Base-by-base conservation (phyloP, 805 yeast species). In the Metschnikowia bowlesiae region DNA sequence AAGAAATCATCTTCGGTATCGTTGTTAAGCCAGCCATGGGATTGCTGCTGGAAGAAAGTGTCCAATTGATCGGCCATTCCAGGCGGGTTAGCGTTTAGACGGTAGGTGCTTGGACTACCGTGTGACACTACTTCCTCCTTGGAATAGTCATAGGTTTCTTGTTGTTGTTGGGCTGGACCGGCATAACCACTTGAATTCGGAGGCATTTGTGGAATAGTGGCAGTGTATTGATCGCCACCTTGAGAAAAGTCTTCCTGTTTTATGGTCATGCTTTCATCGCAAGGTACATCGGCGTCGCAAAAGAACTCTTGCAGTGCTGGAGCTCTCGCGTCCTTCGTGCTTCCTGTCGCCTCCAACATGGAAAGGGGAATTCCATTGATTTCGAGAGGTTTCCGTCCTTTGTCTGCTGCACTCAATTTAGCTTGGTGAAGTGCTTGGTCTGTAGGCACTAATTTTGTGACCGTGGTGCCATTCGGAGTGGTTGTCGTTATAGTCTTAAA, bases 401-500 rank as follows among this genome's bases (percentile, higher is more conserved):
- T 81, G 22, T 83, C 85, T 10, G 75, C 72, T 1, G 83, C 82
- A 39, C 79, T 79, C 33, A 44, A 35, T 22, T 80, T 75, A 0
- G 88, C 88, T 49, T 78, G 80, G 31, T 69, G 69, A 70, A 87
- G 75, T 0, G 95, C 94, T 53, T 80, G 81, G 62, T 85, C 86
- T 0, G 96, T 89, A 2, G 96, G 97, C 1, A 89, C 91, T 56
- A 90, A 76, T 0, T 91, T 89, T 0, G 97, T 90, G 22, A 89
- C 78, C 0, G 97, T 88, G 0, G 97, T 90, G 49, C 97, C 97
- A 57, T 88, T 88, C 1, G 96, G 96, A 0, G 96, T 86, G 0
- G 96, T 90, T 2, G 89, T 83, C 1, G 90, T 85, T 31, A 87
- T 82, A 0, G 96, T 85, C 46, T 85, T 85, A 70, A 89, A 90